Conservation (phyloP, 2,329 filamentous ascomycete genomes). For the Pseudonectria buxi region DNA sequence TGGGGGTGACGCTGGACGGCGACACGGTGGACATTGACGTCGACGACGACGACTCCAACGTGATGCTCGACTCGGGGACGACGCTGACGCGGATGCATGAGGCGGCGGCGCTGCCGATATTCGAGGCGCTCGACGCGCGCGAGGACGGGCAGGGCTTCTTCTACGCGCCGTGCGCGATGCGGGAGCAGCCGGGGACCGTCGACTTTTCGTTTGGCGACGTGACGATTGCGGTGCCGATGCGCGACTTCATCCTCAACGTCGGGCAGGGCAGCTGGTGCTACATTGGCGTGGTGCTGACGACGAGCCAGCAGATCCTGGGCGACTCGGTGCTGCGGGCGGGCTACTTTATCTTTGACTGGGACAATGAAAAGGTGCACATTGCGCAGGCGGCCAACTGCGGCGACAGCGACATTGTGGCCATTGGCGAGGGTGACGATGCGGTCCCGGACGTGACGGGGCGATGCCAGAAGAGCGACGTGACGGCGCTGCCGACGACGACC, state of each 20-base stretch:
- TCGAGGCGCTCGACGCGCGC: conserved; percentile 34
- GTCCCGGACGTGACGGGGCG: conserved; percentile 30
- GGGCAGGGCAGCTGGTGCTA: conserved; percentile 31
- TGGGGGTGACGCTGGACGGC: conserved; percentile 26
- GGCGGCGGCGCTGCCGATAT: conserved; percentile 35
- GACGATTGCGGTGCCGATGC: conserved; percentile 35
- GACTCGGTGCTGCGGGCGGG: conserved; percentile 37
- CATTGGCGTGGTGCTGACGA: conserved; percentile 33
- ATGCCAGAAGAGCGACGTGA: conserved; percentile 27
- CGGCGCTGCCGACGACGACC: not conserved
- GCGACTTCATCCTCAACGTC: conserved; percentile 44
- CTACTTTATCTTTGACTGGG: conserved; percentile 42
- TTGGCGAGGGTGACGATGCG: conserved; percentile 26
- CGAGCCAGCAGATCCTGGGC: conserved; percentile 38
- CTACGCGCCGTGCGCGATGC: conserved; percentile 35
- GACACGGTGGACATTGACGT: conserved; percentile 20
- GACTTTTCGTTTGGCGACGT: conserved; percentile 42
- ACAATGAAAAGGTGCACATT: conserved; percentile 35
- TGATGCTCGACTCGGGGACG: conserved; percentile 48
- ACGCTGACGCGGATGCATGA: conserved; percentile 42
- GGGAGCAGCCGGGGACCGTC: conserved; percentile 32
- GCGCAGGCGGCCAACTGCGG: conserved; percentile 36
- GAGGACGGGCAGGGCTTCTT: conserved; percentile 38
- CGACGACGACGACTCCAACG: conserved; percentile 27
- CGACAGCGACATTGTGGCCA: conserved; percentile 30